A percentile compares a stretch with the other conserved stretches of the same genome.
Conservation (phyloP, 148 eudicot species). For the Amaranthus hypochondriacus region DNA sequence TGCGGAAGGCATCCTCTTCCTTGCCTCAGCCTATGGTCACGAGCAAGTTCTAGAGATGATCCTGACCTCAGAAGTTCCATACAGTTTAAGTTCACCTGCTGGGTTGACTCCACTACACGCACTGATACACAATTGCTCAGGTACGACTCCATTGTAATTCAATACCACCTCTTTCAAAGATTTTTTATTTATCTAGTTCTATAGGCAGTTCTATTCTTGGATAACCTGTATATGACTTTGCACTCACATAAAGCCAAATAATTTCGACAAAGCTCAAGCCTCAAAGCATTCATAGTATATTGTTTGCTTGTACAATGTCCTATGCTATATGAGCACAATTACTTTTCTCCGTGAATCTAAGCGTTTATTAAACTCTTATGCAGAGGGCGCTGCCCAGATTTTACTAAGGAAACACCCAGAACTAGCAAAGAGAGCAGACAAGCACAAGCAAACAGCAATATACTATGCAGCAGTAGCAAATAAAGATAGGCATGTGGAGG, state of each 20-base stretch:
- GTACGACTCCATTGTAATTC: too few species aligned
- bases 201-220: too few species aligned
- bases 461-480: constrained; percentile 44
- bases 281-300: too few species aligned
- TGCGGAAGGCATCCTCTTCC: constrained; percentile 21
- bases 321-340: too few species aligned
- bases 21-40: constrained; percentile 29
- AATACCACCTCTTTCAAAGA: too few species aligned
- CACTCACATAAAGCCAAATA: too few species aligned
- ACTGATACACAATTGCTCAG: too few species aligned
- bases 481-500: constrained; percentile 28
- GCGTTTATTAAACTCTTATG: neutral
- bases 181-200: too few species aligned
- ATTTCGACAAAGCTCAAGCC: too few species aligned
- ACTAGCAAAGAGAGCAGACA: constrained; percentile 31
- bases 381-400: constrained; percentile 34
- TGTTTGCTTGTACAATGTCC: too few species aligned
- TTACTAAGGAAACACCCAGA: constrained; percentile 38
- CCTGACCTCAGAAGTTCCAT: constrained; percentile 17
- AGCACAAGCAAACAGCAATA: constrained; percentile 33
- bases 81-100: constrained; percentile 31
- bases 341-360: neutral
- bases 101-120: constrained; percentile 34
- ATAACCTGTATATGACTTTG: too few species aligned
- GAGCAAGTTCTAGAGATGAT: constrained; percentile 28